Conservation (phyloP, 2,329 filamentous ascomycete genomes). For the Aspergillus fijiensis region DNA sequence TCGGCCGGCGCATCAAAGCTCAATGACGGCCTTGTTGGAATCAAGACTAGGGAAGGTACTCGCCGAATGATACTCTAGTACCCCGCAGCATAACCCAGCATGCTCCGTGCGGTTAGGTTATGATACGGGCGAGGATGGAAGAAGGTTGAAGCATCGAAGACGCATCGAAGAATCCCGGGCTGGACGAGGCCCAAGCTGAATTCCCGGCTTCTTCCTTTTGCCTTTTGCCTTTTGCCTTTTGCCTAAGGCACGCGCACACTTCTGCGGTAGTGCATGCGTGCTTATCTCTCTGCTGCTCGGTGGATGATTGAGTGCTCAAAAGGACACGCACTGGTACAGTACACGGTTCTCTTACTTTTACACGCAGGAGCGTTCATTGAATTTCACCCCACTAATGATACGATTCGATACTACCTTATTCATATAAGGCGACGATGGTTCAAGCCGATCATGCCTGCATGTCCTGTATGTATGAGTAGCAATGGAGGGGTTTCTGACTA, state of each 20-base stretch:
- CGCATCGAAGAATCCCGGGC: constrained; percentile 28
- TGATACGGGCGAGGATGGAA: constrained; percentile 1
- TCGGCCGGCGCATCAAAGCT: constrained; percentile 11
- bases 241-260: not conserved
- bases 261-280: not conserved
- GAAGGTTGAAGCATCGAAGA: constrained; percentile 29
- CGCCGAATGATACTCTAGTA: constrained; percentile 12
- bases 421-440: not conserved
- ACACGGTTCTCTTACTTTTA: not conserved
- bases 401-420: not conserved
- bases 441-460: not conserved
- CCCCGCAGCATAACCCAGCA: constrained; percentile 8
- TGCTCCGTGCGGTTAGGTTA: constrained; percentile 4
- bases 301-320: no score
- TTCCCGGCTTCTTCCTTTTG: not conserved
- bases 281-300: not conserved
- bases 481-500: not conserved
- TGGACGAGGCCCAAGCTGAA: constrained; percentile 19
- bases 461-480: not conserved
- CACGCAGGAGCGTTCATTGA: not conserved
- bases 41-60: constrained; percentile 16
- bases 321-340: no score
- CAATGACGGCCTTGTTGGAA: constrained; percentile 18
- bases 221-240: not conserved
- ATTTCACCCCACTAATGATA: not conserved